Percentiles rank a stretch among this genome's conserved stretches.
Conservation (phyloP, 768 basidiomycete species). For the Kwoniella bestiolae region DNA sequence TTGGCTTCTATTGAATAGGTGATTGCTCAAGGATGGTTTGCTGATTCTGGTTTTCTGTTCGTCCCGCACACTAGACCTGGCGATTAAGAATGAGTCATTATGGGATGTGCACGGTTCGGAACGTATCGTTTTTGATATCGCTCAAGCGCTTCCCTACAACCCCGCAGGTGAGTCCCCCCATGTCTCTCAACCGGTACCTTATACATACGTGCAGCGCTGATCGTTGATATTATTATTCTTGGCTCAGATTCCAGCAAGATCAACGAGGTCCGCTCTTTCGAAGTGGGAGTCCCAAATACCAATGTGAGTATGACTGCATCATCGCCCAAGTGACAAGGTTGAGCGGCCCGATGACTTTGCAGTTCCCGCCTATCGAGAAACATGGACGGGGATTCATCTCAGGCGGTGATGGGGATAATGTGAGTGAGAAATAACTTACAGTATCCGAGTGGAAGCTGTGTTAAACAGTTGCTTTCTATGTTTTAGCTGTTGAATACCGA, state of each 20-base stretch:
- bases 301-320: constrained; percentile 25
- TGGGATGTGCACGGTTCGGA: constrained; percentile 38
- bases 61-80: too few relatives aligned
- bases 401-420: constrained; percentile 23
- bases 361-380: constrained; percentile 36
- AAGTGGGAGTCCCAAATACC: constrained; percentile 31
- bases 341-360: not conserved
- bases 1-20: too few relatives aligned
- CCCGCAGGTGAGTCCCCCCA: not conserved
- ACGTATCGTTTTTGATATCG: constrained; percentile 30
- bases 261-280: constrained; percentile 25
- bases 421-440: not conserved
- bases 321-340: not conserved
- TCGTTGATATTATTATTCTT: too few relatives aligned
- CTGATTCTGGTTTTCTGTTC: too few relatives aligned
- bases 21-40: too few relatives aligned
- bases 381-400: not conserved
- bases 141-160: constrained; percentile 7
- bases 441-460: too few relatives aligned
- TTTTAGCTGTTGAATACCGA: constrained; percentile 27
- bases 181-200: not conserved
- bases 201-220: too few relatives aligned
- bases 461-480: not conserved
- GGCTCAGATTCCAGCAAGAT: not conserved
- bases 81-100: constrained; percentile 21